Base-by-base conservation (phyloP, 129 eudicot species). In the Artemisia argyi region DNA sequence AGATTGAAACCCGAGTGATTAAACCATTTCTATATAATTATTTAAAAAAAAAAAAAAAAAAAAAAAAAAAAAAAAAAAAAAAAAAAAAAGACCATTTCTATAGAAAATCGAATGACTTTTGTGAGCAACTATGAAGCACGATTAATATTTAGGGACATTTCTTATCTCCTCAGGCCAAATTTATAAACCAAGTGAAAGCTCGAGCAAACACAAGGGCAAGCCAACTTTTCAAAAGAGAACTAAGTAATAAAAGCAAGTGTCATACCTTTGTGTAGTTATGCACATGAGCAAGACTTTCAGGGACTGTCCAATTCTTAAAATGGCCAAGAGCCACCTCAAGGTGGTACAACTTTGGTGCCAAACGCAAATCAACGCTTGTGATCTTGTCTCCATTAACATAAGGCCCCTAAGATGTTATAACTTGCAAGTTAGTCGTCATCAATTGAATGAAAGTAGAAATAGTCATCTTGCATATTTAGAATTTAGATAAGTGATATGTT, bases 271-370 rank as follows among this genome's bases (percentile, higher is more conserved):
- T 84, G 92, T 91, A 91, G 75, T 76, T 86, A 53, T 72, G 85
- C 62, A 91, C 80, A 71, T 79, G 79, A 53, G 81, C 56, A 76
- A 91, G 76, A 81, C 70, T 77, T 69, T 81, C 80, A 0, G 97
- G 97, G 44, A 86, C 51, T 46, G 77, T 55, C 97, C 97, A 91
- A 16, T 83, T 71, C 83, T 91, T 91, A 60, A 71, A 91, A 75
- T 91, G 89, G 53, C 83, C 92, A 54, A 91, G 96, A 73, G 88
- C 85, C 65, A 88, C 85, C 66, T 84, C 83, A 63, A 88, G 84
- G 63, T 88, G 97, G 83, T 70, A 84, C 3, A 91, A 79, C 82
- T 86, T 91, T 3, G 96, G 96, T 50, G 91, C 97, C 88, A 91
- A 81, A 74, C 83, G 79, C 83, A 91, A 73, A 79, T 91, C 97